Percentiles rank a stretch among this genome's conserved stretches.
Conservation (phyloP, 2,329 filamentous ascomycete genomes). For the Aspergillus pseudotamarii region DNA sequence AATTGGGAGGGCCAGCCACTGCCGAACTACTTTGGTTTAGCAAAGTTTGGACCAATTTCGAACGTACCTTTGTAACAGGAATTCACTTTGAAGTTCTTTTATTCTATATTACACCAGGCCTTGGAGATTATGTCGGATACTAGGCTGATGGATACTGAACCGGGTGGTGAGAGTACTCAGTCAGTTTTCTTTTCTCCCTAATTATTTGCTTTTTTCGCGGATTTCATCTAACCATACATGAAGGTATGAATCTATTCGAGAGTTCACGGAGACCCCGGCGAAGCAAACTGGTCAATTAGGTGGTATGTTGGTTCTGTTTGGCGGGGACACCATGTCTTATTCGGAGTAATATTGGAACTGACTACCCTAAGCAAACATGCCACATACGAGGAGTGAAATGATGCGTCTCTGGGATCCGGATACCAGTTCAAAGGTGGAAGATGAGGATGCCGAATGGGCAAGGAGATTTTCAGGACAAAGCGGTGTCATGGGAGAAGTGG, state of each 20-base stretch:
- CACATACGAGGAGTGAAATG: slow-evolving; percentile 38
- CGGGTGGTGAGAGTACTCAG: slow-evolving; percentile 63
- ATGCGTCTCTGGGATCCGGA: slow-evolving; percentile 14
- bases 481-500: slow-evolving; percentile 38
- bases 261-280: slow-evolving; percentile 51
- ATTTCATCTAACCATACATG: too few relatives aligned
- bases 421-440: not conserved
- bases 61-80: not conserved
- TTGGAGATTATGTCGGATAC: slow-evolving; percentile 49
- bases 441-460: slow-evolving; percentile 56
- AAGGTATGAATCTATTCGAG: slow-evolving; percentile 62
- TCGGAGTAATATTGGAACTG: not conserved
- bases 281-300: slow-evolving; percentile 62
- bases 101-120: not conserved
- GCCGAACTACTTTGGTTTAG: not conserved
- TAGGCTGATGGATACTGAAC: slow-evolving; percentile 61
- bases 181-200: slow-evolving; percentile 33
- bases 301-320: slow-evolving; percentile 37
- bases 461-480: slow-evolving; percentile 57
- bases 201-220: too few relatives aligned
- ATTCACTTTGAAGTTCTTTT: not conserved
- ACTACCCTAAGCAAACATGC: slow-evolving; percentile 25
- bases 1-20: not conserved
- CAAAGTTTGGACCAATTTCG: not conserved
- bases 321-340: not conserved